Conservation (phyloP, 2,329 filamentous ascomycete species). For the Diaporthe sp. region DNA sequence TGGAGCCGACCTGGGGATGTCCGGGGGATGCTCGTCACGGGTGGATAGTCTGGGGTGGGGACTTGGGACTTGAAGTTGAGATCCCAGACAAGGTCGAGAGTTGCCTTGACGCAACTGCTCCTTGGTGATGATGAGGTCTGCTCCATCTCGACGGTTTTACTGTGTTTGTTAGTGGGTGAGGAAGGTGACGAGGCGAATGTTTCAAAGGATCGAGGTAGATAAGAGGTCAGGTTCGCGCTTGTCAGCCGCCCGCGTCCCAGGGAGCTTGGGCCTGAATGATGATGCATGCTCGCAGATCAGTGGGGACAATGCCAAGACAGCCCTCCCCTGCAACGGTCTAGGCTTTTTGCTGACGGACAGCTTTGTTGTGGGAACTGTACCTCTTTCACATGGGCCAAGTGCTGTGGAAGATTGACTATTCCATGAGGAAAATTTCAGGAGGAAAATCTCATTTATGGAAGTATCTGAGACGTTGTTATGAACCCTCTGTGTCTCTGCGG, state of each 20-base stretch:
- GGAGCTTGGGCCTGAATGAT: constrained; percentile 21
- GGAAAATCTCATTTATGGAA: neutral
- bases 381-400: neutral
- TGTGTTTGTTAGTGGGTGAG: neutral
- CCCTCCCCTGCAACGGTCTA: neutral
- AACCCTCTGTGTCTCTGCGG: neutral
- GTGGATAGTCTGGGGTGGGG: constrained; percentile 43
- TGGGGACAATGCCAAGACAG: neutral
- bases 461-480: neutral
- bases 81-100: constrained; percentile 27
- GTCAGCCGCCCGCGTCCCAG: neutral
- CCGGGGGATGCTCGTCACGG: constrained; percentile 52
- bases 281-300: constrained; percentile 20
- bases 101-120: constrained; percentile 23
- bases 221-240: neutral
- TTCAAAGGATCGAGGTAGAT: neutral
- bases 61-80: constrained; percentile 27
- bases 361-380: neutral
- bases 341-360: neutral
- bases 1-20: constrained; percentile 57
- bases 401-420: neutral
- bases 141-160: neutral
- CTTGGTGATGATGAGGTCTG: neutral
- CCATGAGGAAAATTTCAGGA: neutral
- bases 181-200: neutral